Evolutionary conservation across 768 basidiomycete species (phyloP).

Genomic region (Strobilomyces confusus): DNA sequence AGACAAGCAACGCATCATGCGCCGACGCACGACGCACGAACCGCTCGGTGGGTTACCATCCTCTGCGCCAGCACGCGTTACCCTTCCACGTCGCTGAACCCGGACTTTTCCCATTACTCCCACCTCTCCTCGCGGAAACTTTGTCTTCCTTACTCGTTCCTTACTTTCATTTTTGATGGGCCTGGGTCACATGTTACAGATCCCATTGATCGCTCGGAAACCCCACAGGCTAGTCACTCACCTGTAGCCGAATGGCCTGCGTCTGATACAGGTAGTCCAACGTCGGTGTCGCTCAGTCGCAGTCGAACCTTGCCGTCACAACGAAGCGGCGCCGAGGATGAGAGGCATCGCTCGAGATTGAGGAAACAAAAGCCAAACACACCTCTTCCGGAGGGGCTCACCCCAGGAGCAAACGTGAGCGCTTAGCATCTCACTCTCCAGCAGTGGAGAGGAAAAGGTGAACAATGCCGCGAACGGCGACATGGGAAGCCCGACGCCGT

Average conservation of each 20-base stretch:
- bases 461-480: constrained; percentile 1
- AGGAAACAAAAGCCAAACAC: constrained; percentile 51
- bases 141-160: constrained; percentile 3
- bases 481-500: not conserved
- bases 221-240: constrained; percentile 38
- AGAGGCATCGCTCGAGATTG: constrained; percentile 36
- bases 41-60: constrained; percentile 31
- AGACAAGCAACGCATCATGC: constrained; percentile 41
- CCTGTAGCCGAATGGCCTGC: constrained; percentile 46
- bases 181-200: constrained; percentile 17
- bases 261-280: constrained; percentile 28
- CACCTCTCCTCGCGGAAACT: not conserved
- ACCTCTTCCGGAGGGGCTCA: constrained; percentile 20
- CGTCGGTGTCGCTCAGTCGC: constrained; percentile 38
- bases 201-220: constrained; percentile 12
- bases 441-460: not conserved
- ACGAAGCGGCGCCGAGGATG: constrained; percentile 30
- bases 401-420: constrained; percentile 22
- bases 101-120: constrained; percentile 11
- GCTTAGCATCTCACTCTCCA: constrained; percentile 5
- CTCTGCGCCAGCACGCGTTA: constrained; percentile 31
- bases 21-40: constrained; percentile 58
- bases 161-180: constrained; percentile 11
- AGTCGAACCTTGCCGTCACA: constrained; percentile 61
- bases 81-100: constrained; percentile 27